Evolutionary conservation across 345 rosid genomes (phyloP).

Genomic region (Eutrema heterophyllum): DNA sequence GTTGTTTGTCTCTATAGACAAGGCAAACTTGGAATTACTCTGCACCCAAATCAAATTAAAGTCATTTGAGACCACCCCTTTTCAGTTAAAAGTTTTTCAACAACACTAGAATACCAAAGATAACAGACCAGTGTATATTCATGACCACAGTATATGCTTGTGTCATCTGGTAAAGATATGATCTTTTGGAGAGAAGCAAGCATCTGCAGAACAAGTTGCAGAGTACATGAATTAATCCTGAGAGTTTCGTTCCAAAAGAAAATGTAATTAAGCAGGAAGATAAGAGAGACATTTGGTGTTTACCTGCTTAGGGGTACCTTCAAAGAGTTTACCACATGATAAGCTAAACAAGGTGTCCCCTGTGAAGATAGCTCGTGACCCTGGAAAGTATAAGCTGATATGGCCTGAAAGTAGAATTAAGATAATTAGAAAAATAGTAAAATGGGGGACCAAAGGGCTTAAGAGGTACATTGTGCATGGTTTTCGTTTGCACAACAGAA

Average conservation of each 20-base stretch:
- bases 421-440: background rate
- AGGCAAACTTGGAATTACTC: slow-evolving; percentile 93
- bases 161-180: slow-evolving; percentile 75
- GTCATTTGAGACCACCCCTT: background rate
- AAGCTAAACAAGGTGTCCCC: slow-evolving; percentile 97
- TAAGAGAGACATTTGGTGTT: background rate
- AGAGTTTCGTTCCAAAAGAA: background rate
- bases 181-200: slow-evolving; percentile 70
- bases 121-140: slow-evolving; percentile 86
- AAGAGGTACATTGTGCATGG: background rate
- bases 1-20: slow-evolving; percentile 83
- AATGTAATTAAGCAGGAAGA: background rate
- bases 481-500: background rate
- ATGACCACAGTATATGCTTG: slow-evolving; percentile 81
- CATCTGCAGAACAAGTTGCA: slow-evolving; percentile 55
- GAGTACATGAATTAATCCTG: background rate
- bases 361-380: slow-evolving; percentile 73
- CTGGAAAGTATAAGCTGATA: slow-evolving; percentile 88
- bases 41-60: slow-evolving; percentile 28
- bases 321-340: slow-evolving; percentile 96
- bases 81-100: background rate
- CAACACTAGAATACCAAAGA: background rate
- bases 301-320: slow-evolving; percentile 89
- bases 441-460: background rate
- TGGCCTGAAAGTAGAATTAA: slow-evolving; percentile 54